Conservation (phyloP, 1,284 basidiomycete genomes). For the Ganoderma boninense region DNA sequence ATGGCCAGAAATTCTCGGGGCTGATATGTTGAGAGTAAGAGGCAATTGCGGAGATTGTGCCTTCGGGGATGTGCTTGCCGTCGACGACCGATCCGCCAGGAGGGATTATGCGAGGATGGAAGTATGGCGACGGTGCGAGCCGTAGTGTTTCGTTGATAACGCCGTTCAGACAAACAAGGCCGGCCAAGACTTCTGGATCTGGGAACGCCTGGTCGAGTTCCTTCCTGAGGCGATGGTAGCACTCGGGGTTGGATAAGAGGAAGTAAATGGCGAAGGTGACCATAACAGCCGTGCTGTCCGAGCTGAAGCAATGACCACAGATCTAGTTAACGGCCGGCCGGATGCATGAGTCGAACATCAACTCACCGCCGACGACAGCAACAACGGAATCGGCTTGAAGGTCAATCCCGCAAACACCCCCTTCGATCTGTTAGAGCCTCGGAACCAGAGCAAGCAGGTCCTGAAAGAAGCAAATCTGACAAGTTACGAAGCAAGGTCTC, state of each 20-base stretch:
- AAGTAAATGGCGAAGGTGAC: conserved; percentile 34
- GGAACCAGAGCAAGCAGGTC: too few species aligned
- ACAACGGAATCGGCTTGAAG: conserved; percentile 33
- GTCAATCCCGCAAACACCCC: conserved; percentile 11
- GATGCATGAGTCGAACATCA: background rate
- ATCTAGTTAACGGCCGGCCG: background rate
- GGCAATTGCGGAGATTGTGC: conserved; percentile 38
- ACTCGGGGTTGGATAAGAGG: conserved; percentile 29
- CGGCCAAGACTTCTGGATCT: conserved; percentile 23
- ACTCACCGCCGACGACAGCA: conserved; percentile 35
- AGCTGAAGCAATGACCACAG: conserved; percentile 16
- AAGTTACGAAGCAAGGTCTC: conserved; percentile 31
- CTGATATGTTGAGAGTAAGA: conserved; percentile 36
- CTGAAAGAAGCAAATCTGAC: too few species aligned
- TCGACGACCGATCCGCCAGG: conserved; percentile 29
- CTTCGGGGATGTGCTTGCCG: conserved; percentile 36
- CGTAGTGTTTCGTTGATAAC: conserved; percentile 38
- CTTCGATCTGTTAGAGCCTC: conserved; percentile 10
- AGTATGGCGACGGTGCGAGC: conserved; percentile 34
- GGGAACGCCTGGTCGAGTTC: conserved; percentile 37
- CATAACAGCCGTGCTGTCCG: conserved; percentile 30
- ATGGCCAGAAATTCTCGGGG: conserved; percentile 37
- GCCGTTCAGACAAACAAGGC: conserved; percentile 38
- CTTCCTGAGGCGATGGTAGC: conserved; percentile 29
- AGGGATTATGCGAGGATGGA: conserved; percentile 37